phyloP scores from a whole-genome alignment of 345 rosid genomes.

The Murraya paniculata region DNA sequence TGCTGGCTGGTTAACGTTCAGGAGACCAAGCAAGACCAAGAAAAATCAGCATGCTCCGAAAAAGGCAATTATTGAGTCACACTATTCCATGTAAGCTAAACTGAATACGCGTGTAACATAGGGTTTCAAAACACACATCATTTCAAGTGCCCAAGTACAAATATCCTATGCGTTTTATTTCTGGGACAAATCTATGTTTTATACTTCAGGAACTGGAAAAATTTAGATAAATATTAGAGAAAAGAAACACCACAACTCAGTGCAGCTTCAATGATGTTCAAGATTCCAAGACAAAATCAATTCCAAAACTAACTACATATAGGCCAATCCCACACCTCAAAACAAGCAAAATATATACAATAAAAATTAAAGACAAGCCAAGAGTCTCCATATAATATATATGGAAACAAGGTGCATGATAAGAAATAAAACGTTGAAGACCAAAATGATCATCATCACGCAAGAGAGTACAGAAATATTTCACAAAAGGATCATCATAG shows the following conservation, averaged over 20 bases:
- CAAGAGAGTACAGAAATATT: neutral
- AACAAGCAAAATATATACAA: neutral
- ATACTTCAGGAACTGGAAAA: neutral
- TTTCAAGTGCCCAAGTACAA: neutral
- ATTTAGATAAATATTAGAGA: neutral
- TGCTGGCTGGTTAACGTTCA: neutral
- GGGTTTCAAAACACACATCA: neutral
- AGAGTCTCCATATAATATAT: neutral
- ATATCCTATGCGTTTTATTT: neutral
- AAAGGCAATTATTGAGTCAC: neutral
- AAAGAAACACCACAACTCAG: neutral
- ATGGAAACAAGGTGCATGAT: neutral
- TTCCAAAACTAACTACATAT: neutral
- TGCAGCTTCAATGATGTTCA: neutral
- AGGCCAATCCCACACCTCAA: neutral
- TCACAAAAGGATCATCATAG: neutral
- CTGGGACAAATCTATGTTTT: neutral
- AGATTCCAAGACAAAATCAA: neutral
- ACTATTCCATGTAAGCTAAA: neutral
- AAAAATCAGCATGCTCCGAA: neutral
- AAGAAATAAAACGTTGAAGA: neutral
- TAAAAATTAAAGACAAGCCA: neutral
- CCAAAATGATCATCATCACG: neutral
- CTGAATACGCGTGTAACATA: neutral
- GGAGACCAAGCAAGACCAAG: neutral